Evolutionary conservation across 2,329 filamentous ascomycete species (phyloP).

Genomic region (Passalora sequoiae): DNA sequence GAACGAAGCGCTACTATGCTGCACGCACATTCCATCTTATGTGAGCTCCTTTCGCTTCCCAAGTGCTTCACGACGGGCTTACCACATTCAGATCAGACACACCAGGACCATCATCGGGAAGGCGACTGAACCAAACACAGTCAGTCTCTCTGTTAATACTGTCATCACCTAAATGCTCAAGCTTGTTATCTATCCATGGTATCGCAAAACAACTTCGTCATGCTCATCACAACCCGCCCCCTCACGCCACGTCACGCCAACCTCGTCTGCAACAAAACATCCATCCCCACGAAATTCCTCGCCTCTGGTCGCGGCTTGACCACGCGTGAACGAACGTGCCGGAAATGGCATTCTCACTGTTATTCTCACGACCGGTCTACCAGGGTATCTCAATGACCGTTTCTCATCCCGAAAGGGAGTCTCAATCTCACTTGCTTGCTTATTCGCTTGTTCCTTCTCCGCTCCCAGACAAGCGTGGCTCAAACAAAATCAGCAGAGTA

Average conservation of each 20-base stretch:
- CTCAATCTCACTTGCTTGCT: background rate
- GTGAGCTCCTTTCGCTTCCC: too few species aligned
- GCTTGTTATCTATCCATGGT: slow-evolving; percentile 2
- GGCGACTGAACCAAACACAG: background rate
- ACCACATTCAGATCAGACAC: too few species aligned
- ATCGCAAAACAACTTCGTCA: background rate
- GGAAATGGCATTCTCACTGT: too few species aligned
- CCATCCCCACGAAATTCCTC: too few species aligned
- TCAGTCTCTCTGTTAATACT: background rate
- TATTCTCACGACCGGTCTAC: background rate
- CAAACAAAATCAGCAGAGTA: slow-evolving; percentile 89
- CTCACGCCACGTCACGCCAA: background rate
- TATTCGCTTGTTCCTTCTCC: background rate
- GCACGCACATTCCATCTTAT: too few species aligned
- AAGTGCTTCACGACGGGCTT: too few species aligned
- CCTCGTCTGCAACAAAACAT: too few species aligned
- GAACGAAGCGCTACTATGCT: too few species aligned
- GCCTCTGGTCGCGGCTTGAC: too few species aligned
- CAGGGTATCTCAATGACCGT: slow-evolving; percentile 6
- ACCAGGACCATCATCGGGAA: too few species aligned
- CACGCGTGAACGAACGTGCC: too few species aligned
- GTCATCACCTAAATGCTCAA: slow-evolving; percentile 1
- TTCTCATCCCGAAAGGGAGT: background rate
- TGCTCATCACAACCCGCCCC: background rate
- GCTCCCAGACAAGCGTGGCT: slow-evolving; percentile 18